Evolutionary conservation across 164 flowering plant genomes (phyloP).

Genomic region (Cinnamomum micranthum): DNA sequence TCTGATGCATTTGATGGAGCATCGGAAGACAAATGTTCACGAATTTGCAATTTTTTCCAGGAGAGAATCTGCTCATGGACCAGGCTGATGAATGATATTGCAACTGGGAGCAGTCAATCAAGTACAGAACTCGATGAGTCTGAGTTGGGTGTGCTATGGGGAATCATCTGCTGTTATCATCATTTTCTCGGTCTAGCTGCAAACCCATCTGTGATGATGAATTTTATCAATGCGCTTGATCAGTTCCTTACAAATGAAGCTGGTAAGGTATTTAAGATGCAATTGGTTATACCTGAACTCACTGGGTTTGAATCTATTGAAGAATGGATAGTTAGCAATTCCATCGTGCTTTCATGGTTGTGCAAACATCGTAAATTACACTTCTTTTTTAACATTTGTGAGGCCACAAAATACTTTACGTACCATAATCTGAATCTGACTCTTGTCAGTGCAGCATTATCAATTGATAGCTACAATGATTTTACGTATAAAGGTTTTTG

Average conservation of each 20-base stretch:
- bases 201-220: constrained; percentile 36
- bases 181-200: constrained; percentile 24
- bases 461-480: not conserved
- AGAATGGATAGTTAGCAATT: not conserved
- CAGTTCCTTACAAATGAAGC: constrained; percentile 33
- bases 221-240: constrained; percentile 55
- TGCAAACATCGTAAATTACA: not conserved
- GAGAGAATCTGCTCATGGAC: constrained; percentile 33
- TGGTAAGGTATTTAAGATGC: constrained; percentile 35
- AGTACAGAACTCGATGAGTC: constrained; percentile 24
- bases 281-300: not conserved
- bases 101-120: constrained; percentile 12
- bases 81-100: constrained; percentile 26
- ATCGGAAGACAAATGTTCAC: constrained; percentile 26
- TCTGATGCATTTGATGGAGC: constrained; percentile 26
- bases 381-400: too few relatives aligned
- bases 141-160: constrained; percentile 67
- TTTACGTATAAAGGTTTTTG: not conserved
- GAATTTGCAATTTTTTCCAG: constrained; percentile 30
- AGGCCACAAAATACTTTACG: too few relatives aligned
- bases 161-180: constrained; percentile 55
- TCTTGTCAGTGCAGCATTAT: not conserved
- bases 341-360: not conserved
- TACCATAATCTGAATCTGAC: too few relatives aligned
- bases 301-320: not conserved